phyloP scores from a whole-genome alignment of 768 basidiomycete species.

The Mycena epipterygia region DNA sequence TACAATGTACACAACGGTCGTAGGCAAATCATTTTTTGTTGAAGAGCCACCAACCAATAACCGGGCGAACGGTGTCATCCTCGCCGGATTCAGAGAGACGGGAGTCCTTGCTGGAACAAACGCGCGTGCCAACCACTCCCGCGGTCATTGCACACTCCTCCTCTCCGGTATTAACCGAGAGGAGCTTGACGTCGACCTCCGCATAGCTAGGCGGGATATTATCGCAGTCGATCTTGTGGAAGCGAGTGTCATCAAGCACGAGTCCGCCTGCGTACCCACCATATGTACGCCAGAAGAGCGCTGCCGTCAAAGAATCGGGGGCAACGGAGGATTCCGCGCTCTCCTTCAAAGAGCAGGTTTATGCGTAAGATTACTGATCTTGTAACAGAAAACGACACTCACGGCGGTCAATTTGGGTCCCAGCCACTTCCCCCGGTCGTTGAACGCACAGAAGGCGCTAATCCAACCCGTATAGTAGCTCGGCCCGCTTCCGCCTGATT shows the following conservation, averaged over 20 bases:
- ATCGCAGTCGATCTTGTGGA: not conserved
- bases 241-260: not conserved
- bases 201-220: not conserved
- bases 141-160: not conserved
- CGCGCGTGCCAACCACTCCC: constrained; percentile 11
- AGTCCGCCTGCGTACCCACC: not conserved
- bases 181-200: not conserved
- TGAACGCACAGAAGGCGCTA: constrained; percentile 4
- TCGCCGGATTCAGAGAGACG: not conserved
- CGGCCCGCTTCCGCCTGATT: constrained; percentile 3
- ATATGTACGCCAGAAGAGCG: not conserved
- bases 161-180: not conserved
- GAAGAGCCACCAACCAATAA: constrained; percentile 14
- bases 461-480: constrained; percentile 16
- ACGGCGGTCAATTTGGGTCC: not conserved
- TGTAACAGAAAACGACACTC: no score
- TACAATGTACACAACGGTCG: no score
- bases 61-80: constrained; percentile 13
- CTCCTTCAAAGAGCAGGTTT: not conserved
- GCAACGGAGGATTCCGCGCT: not conserved
- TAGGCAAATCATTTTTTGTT: no score
- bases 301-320: not conserved
- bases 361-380: no score
- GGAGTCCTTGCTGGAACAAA: not conserved
- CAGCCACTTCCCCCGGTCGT: constrained; percentile 1